A percentile compares a stretch with the other conserved stretches of the same genome.
These are phyloP conservation scores for Epichloe bromicola DNA, from an alignment of 2,329 filamentous ascomycete species.

Conservation along the genomic window DNA sequence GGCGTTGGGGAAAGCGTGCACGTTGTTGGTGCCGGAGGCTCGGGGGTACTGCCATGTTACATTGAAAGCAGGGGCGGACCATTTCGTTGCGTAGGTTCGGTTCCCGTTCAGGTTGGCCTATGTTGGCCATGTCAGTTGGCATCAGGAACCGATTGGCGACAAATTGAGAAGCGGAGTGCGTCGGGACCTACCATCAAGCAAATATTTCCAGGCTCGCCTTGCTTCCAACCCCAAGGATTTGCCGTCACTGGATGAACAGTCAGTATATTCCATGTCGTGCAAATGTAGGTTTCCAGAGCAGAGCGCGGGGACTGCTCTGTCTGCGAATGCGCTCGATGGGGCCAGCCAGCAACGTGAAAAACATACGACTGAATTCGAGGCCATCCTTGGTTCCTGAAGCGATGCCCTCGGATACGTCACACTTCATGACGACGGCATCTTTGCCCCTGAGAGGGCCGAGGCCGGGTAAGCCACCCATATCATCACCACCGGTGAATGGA, in stretches of 20 bases:
- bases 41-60: constrained; percentile 39
- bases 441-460: constrained; percentile 15
- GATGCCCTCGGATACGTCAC: constrained; percentile 32
- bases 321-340: not conserved
- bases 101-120: constrained; percentile 19
- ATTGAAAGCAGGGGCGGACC: constrained; percentile 34
- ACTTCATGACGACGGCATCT: constrained; percentile 24
- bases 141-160: not conserved
- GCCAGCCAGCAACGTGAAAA: not conserved
- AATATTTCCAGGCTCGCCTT: constrained; percentile 24
- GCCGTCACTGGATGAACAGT: constrained; percentile 31
- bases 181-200: constrained; percentile 39
- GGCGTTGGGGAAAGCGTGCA: constrained; percentile 43
- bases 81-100: constrained; percentile 32
- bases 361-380: constrained; percentile 35
- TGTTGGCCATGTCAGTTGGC: not conserved
- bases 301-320: not conserved
- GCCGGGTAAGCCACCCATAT: constrained; percentile 4
- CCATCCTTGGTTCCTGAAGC: constrained; percentile 26
- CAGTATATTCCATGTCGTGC: not conserved
- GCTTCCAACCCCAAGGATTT: constrained; percentile 39
- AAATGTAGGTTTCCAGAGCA: no score
- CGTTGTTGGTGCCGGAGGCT: constrained; percentile 22
- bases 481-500: constrained; percentile 24
- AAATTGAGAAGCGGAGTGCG: not conserved